Percentiles rank a stretch among this genome's conserved stretches.
These are phyloP conservation scores for Penicillium atrosanguineum DNA, from an alignment of 495 filamentous ascomycete species.

Conservation along the genomic window DNA sequence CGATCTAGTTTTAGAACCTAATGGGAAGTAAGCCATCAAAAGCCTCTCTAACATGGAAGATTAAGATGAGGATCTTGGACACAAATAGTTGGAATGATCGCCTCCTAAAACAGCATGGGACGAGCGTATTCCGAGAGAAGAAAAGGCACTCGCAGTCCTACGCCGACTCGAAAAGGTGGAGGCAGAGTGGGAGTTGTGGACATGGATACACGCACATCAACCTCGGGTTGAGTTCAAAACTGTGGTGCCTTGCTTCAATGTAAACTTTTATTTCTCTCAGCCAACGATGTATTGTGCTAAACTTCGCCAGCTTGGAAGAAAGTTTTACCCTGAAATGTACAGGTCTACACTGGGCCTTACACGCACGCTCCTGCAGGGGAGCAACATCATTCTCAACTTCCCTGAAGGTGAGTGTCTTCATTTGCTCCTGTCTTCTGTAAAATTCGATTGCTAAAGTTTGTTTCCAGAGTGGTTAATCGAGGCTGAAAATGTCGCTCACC, in stretches of 20 bases:
- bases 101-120: conserved; percentile 38
- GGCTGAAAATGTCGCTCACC: conserved; percentile 46
- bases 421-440: background rate
- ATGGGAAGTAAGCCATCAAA: background rate
- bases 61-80: background rate
- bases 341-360: conserved; percentile 23
- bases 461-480: conserved; percentile 42
- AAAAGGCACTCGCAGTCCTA: conserved; percentile 46
- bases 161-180: conserved; percentile 52
- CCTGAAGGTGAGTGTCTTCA: background rate
- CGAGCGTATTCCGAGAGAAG: background rate
- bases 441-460: background rate
- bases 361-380: conserved; percentile 23
- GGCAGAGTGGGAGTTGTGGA: conserved; percentile 52
- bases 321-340: conserved; percentile 25
- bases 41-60: background rate
- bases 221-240: conserved; percentile 49
- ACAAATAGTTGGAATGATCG: conserved; percentile 46
- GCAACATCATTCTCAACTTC: conserved; percentile 5
- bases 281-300: background rate
- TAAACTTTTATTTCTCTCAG: conserved; percentile 18
- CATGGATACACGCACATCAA: conserved; percentile 48
- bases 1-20: conserved; percentile 22
- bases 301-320: conserved; percentile 22
- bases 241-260: conserved; percentile 44